Percentiles rank a stretch among this genome's conserved stretches.
phyloP scores from a whole-genome alignment of 1,284 basidiomycete genomes.

The Termitomyces sp. region DNA sequence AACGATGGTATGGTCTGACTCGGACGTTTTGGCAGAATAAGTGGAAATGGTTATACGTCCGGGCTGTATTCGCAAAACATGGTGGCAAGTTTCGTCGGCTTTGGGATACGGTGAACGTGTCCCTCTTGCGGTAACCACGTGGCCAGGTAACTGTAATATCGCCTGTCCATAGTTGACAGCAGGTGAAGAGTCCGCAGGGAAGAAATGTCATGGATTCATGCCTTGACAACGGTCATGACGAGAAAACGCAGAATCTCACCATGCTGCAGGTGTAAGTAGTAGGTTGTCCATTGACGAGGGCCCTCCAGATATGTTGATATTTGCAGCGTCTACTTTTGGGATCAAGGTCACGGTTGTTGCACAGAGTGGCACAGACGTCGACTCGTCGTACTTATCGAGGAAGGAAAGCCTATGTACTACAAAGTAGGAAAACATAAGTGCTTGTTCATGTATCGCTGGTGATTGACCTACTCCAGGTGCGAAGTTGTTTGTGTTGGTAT shows the following conservation, averaged over 20 bases:
- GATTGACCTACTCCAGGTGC: conserved; percentile 12
- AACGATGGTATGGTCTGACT: too few relatives aligned
- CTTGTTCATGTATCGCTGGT: neutral
- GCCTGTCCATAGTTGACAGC: conserved; percentile 21
- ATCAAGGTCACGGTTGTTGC: conserved; percentile 23
- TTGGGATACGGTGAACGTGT: neutral
- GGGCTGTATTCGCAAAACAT: neutral
- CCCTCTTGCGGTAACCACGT: conserved; percentile 16
- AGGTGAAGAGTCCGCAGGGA: conserved; percentile 18
- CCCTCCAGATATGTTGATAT: conserved; percentile 19
- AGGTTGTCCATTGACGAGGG: conserved; percentile 19
- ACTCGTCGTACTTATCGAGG: conserved; percentile 20
- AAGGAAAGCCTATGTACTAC: conserved; percentile 25
- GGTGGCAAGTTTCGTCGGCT: neutral
- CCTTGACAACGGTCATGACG: neutral
- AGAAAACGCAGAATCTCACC: conserved; percentile 9
- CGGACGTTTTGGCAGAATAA: too few relatives aligned
- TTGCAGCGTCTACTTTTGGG: conserved; percentile 21
- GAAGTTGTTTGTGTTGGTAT: conserved; percentile 13
- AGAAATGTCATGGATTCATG: too few relatives aligned
- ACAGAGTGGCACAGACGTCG: conserved; percentile 21
- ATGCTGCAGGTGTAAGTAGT: conserved; percentile 15
- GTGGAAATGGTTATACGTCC: too few relatives aligned
- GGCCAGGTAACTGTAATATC: conserved; percentile 20
- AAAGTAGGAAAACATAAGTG: neutral